A percentile compares a stretch with the other conserved stretches of the same genome.
These are phyloP conservation scores for Sugiyamaella marilandica DNA, from an alignment of 805 yeast genomes.

Conservation along the genomic window DNA sequence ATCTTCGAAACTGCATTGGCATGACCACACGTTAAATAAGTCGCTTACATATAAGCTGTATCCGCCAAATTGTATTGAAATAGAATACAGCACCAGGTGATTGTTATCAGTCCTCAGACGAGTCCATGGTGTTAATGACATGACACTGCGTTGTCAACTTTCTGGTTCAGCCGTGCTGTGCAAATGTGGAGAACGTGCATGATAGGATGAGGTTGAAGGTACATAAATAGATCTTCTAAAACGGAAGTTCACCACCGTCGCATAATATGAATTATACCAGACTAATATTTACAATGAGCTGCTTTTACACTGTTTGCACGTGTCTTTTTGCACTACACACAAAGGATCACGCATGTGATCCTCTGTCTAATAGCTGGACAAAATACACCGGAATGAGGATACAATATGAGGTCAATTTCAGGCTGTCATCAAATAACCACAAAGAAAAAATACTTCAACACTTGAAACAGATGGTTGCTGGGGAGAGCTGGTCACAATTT, in stretches of 20 bases:
- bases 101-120: neutral
- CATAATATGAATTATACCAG: neutral
- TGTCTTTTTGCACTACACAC: neutral
- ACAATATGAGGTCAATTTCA: conserved; percentile 7
- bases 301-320: neutral
- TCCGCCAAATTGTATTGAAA: neutral
- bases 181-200: too few species aligned
- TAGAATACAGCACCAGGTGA: neutral
- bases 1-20: neutral
- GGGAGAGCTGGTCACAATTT: neutral
- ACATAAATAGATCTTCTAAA: too few species aligned
- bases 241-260: neutral
- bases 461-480: neutral
- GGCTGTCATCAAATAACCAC: neutral
- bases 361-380: conserved; percentile 9
- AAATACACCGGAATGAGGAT: conserved; percentile 11
- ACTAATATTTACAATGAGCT: neutral
- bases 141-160: too few species aligned
- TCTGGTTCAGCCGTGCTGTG: too few species aligned
- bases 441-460: neutral
- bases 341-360: conserved; percentile 9
- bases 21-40: neutral
- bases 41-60: conserved; percentile 4
- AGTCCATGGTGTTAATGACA: neutral
- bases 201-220: too few species aligned